phyloP scores from a whole-genome alignment of 805 yeast genomes.

The Teunomyces gatunensis region DNA sequence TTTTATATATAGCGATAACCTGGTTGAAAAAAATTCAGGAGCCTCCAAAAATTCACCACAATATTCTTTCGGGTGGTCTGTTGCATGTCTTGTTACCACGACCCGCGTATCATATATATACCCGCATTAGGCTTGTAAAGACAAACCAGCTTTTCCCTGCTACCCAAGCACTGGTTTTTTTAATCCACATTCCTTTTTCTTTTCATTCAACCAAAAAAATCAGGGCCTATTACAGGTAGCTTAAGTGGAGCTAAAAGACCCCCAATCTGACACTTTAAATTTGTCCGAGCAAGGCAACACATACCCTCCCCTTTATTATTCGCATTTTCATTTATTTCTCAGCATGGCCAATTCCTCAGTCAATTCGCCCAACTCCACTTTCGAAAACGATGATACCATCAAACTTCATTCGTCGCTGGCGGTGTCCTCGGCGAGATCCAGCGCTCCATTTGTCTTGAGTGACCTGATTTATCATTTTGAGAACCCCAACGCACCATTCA shows the following conservation, averaged over 20 bases:
- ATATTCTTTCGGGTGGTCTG: not conserved
- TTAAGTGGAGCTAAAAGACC: conserved; percentile 1
- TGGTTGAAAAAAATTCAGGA: conserved; percentile 1
- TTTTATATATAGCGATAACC: conserved; percentile 1
- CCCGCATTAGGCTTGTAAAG: not conserved
- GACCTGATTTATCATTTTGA: conserved; percentile 14
- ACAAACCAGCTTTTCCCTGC: not conserved
- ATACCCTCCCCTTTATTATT: not conserved
- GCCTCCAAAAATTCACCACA: not conserved
- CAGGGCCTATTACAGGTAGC: not conserved
- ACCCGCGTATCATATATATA: conserved; percentile 2
- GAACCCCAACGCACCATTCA: conserved; percentile 9
- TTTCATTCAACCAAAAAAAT: conserved; percentile 1
- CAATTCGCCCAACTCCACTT: conserved; percentile 18
- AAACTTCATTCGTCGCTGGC: conserved; percentile 15
- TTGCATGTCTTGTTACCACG: conserved; percentile 2
- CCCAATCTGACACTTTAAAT: conserved; percentile 1
- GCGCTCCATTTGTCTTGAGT: conserved; percentile 3
- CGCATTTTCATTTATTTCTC: conserved; percentile 3
- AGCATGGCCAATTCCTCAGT: conserved; percentile 12
- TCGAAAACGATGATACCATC: conserved; percentile 22
- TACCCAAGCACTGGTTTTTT: conserved; percentile 2
- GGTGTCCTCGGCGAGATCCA: conserved; percentile 10
- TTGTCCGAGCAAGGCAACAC: not conserved
- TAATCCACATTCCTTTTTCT: conserved; percentile 5